Evolutionary conservation across 169 alveolate species (phyloP).

Genomic region (Condylostoma magnum): DNA sequence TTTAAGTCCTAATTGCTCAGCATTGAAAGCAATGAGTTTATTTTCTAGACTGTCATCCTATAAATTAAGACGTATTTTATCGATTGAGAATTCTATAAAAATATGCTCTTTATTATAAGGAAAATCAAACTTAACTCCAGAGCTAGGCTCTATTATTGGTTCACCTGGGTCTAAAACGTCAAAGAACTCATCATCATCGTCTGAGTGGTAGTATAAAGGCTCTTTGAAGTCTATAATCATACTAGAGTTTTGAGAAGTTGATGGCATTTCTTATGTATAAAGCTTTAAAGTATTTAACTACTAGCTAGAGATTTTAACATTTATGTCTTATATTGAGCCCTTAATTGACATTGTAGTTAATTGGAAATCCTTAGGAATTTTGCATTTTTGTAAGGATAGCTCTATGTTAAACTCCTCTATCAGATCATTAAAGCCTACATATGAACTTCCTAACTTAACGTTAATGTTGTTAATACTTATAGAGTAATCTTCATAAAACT

Average conservation of each 20-base stretch:
- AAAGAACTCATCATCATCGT: constrained; percentile 23
- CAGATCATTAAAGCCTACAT: background rate
- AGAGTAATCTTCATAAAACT: constrained; percentile 10
- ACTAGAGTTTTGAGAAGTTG: background rate
- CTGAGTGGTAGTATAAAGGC: background rate
- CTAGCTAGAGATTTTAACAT: background rate
- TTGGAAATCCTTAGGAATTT: constrained; percentile 13
- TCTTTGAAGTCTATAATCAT: background rate
- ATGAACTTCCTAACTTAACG: background rate
- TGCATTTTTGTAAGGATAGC: background rate
- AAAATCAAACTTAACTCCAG: constrained; percentile 4
- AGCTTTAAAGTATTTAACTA: no score
- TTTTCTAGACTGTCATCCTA: background rate
- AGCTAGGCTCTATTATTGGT: no score
- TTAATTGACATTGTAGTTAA: constrained; percentile 3
- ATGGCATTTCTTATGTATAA: no score
- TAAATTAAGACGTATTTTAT: background rate
- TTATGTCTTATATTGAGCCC: constrained; percentile 1
- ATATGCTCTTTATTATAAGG: constrained; percentile 25
- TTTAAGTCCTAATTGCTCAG: background rate
- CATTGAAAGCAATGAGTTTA: background rate
- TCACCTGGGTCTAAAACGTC: constrained; percentile 5
- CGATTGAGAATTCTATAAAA: background rate
- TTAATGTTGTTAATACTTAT: background rate
- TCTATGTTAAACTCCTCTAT: constrained; percentile 3